These are phyloP conservation scores for Russula dissimulans DNA, from an alignment of 768 basidiomycete species.

Conservation along the genomic window DNA sequence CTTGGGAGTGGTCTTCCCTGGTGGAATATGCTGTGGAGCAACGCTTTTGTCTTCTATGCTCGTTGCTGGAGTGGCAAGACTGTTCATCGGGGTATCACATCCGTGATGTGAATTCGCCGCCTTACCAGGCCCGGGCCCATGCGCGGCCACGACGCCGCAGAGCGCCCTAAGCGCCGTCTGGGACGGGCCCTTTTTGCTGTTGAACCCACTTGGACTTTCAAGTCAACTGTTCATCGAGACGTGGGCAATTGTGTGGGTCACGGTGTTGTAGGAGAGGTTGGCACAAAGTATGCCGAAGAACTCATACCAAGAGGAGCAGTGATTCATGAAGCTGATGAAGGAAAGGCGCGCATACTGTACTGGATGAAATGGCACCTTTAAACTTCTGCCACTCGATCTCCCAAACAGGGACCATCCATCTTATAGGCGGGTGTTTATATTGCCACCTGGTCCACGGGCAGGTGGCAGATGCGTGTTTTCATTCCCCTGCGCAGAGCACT, in stretches of 20 bases:
- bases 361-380: not conserved
- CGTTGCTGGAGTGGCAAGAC: not conserved
- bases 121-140: not conserved
- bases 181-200: not conserved
- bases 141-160: not conserved
- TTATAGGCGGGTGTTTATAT: not conserved
- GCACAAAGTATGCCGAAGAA: not conserved
- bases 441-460: not conserved
- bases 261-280: too few species aligned
- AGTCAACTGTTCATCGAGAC: not conserved
- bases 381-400: not conserved
- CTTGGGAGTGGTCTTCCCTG: not conserved
- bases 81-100: not conserved
- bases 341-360: constrained; percentile 4
- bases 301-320: not conserved
- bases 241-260: not conserved
- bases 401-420: constrained; percentile 7
- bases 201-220: not conserved
- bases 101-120: not conserved
- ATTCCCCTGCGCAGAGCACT: not conserved
- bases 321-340: not conserved
- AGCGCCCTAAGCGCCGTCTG: not conserved
- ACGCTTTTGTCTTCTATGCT: not conserved
- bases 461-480: constrained; percentile 3
- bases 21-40: not conserved